Conservation (phyloP, 2,329 filamentous ascomycete species). For the Colletotrichum higginsianum region DNA sequence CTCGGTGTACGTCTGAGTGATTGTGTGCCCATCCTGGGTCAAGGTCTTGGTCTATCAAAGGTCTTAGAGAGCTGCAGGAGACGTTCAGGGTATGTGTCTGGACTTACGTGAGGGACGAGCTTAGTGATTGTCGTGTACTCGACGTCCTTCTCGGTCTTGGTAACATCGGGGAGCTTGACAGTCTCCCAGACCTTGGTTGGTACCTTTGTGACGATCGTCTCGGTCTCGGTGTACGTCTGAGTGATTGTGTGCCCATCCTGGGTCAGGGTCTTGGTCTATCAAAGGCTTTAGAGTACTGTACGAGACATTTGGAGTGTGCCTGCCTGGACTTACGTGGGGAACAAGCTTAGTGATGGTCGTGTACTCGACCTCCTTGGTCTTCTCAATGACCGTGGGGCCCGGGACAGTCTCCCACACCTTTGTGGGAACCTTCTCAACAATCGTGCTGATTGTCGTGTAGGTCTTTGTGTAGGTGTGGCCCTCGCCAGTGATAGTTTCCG, state of each 20-base stretch:
- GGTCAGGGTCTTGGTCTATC: conserved; percentile 38
- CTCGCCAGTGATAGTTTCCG: conserved; percentile 56
- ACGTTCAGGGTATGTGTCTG: not conserved
- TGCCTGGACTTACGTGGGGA: conserved; percentile 8
- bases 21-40: conserved; percentile 42
- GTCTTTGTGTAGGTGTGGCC: conserved; percentile 49
- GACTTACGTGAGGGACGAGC: conserved; percentile 16
- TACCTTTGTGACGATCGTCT: conserved; percentile 49
- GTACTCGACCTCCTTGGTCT: conserved; percentile 49
- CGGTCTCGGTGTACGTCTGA: conserved; percentile 49
- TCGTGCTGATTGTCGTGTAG: conserved; percentile 48
- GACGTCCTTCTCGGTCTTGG: conserved; percentile 54
- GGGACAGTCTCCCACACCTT: conserved; percentile 55
- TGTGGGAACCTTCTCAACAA: conserved; percentile 51
- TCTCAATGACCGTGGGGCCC: conserved; percentile 51
- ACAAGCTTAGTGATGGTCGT: conserved; percentile 38
- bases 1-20: conserved; percentile 47
- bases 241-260: conserved; percentile 42
- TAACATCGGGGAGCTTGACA: conserved; percentile 54
- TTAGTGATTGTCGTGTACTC: conserved; percentile 54
- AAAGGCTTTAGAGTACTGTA: conserved; percentile 30
- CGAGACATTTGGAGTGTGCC: too few species aligned
- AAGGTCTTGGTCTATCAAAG: conserved; percentile 32
- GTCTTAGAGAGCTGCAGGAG: not conserved
- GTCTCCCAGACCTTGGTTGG: conserved; percentile 54